Base-by-base conservation (phyloP, 176 grass and related monocot species). In the Hordeum vulgare region DNA sequence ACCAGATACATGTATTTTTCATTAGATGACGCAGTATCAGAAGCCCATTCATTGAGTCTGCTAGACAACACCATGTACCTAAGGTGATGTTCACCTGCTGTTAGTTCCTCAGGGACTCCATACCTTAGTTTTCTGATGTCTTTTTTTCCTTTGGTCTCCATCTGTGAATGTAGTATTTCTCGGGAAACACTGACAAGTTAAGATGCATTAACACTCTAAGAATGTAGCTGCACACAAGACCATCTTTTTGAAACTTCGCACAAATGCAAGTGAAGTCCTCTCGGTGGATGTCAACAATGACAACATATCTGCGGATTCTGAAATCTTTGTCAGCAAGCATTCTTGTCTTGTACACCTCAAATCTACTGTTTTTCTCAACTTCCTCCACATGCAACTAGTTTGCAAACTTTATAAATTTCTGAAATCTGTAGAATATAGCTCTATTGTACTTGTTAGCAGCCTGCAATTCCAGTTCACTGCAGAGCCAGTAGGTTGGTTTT, bases 231-330 rank as follows among this genome's bases (percentile, higher is more conserved):
- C n/a, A n/a, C n/a, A n/a, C n/a, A n/a, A n/a, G n/a, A n/a, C n/a
- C n/a, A n/a, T n/a, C 33, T n/a, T 75, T 35, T 1, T 7, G 6
- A 1, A 75, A 75, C 20, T 56, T 75, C 0, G 3, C 26, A 7
- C 47, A 75, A 0, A 75, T 56, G 17, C 28, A 56, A 1, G 7
- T 47, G 0, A 34, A 75, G 0, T 34, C 9, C 7, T 56, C 9
- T 0, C 12, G 2, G 0, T 2, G 3, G 0, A 23, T 5, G 1
- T 34, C 0, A 0, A 51, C 33, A 3, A 7, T 0, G 0, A 56
- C 72, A 6, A n/a, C 3, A 1, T 7, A 75, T 4, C 0, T 54
- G 0, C 72, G 6, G 1, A 11, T 6, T 0, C 18, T 11, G 0
- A 12, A 4, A 6, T 12, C 2, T 0, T 21, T 21, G 0, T 51